Conservation (phyloP, 768 basidiomycete genomes). For the Lactarius indigo region DNA sequence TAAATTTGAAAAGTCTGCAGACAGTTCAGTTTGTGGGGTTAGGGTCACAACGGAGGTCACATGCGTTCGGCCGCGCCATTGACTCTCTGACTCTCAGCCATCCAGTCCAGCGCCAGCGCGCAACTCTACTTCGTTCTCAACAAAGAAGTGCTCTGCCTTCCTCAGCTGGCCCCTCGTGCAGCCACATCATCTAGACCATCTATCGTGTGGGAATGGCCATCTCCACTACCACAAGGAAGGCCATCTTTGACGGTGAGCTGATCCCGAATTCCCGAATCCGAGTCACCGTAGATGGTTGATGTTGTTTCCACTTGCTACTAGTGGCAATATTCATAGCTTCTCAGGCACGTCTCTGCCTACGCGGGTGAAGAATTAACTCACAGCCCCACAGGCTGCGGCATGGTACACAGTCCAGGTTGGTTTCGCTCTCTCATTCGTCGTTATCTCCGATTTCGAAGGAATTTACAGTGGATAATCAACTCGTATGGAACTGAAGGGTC, state of each 20-base stretch:
- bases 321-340: slow-evolving; percentile 46
- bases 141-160: not conserved
- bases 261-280: slow-evolving; percentile 10
- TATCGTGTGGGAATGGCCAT: slow-evolving; percentile 23
- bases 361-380: not conserved
- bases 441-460: slow-evolving; percentile 1
- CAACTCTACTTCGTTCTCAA: not conserved
- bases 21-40: not conserved
- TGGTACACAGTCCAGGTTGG: slow-evolving; percentile 73
- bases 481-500: slow-evolving; percentile 45
- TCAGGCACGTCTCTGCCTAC: slow-evolving; percentile 40
- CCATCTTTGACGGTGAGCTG: slow-evolving; percentile 31
- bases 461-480: slow-evolving; percentile 62
- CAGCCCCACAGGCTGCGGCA: slow-evolving; percentile 57
- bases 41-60: not conserved
- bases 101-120: not conserved
- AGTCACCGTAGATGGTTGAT: not conserved
- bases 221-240: slow-evolving; percentile 28
- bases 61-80: not conserved
- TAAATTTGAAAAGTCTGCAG: not conserved
- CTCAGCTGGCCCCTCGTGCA: not conserved
- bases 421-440: slow-evolving; percentile 14
- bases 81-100: not conserved
- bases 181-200: not conserved
- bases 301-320: slow-evolving; percentile 22